phyloP scores from a whole-genome alignment of 163 green algal species.

The Chloroidium sp. region DNA sequence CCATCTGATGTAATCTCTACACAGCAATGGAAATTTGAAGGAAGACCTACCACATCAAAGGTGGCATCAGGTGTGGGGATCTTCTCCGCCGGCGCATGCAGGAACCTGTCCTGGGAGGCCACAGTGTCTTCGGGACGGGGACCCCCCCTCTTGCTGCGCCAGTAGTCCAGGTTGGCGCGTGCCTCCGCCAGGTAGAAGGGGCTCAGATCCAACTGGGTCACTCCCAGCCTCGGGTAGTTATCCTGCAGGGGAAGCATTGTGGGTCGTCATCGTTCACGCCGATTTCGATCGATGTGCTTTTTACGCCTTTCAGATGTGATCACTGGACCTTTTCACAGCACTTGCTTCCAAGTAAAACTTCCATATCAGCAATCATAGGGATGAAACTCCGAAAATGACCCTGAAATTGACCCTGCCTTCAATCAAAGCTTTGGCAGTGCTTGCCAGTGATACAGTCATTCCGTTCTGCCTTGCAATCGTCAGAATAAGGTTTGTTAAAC shows the following conservation, averaged over 20 bases:
- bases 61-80: slow-evolving; percentile 41
- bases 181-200: slow-evolving; percentile 81
- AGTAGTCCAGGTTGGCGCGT: slow-evolving; percentile 61
- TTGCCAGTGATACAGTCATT: no score
- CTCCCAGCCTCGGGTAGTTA: slow-evolving; percentile 57
- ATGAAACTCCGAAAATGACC: no score
- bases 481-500: no score
- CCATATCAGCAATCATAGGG: no score
- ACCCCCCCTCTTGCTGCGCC: slow-evolving; percentile 34
- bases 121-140: slow-evolving; percentile 9
- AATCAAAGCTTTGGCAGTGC: no score
- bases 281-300: no score
- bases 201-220: slow-evolving; percentile 66
- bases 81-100: slow-evolving; percentile 61
- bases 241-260: slow-evolving; percentile 39
- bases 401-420: no score
- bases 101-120: slow-evolving; percentile 33
- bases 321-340: no score
- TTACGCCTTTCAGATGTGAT: no score
- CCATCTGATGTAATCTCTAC: not conserved
- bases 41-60: slow-evolving; percentile 34
- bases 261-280: not conserved
- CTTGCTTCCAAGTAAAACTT: no score
- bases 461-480: no score
- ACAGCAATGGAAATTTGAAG: not conserved